phyloP scores from a whole-genome alignment of 2,329 filamentous ascomycete species.

The Karstenula rhodostoma region DNA sequence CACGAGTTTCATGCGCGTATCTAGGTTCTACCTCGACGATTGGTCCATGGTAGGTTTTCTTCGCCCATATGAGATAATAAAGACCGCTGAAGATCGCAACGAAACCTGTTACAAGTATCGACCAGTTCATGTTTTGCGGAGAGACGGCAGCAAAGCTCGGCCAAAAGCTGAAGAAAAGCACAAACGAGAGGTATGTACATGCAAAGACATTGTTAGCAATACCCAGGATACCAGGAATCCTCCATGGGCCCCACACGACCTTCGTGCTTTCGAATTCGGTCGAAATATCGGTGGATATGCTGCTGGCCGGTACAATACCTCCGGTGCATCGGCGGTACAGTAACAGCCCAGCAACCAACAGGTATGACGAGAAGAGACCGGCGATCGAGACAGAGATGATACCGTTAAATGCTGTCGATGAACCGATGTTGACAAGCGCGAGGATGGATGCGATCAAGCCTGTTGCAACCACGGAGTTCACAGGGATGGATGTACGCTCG shows the following conservation, averaged over 20 bases:
- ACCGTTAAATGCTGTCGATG: slow-evolving; percentile 35
- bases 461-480: slow-evolving; percentile 38
- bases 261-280: slow-evolving; percentile 19
- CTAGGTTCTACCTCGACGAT: slow-evolving; percentile 29
- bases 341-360: slow-evolving; percentile 30
- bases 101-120: slow-evolving; percentile 29
- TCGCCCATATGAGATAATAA: slow-evolving; percentile 36
- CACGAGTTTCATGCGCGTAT: slow-evolving; percentile 1
- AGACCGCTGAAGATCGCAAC: slow-evolving; percentile 28
- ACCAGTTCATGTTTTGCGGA: slow-evolving; percentile 40
- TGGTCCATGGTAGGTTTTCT: slow-evolving; percentile 36
- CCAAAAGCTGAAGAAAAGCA: slow-evolving; percentile 44
- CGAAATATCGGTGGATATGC: slow-evolving; percentile 7
- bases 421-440: slow-evolving; percentile 59
- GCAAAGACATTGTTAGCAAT: slow-evolving; percentile 35
- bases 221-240: slow-evolving; percentile 26
- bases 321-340: slow-evolving; percentile 38
- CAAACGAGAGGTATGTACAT: slow-evolving; percentile 31
- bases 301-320: slow-evolving; percentile 22
- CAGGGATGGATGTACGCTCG: slow-evolving; percentile 40
- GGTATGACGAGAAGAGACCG: slow-evolving; percentile 37
- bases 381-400: slow-evolving; percentile 40
- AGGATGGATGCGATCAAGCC: slow-evolving; percentile 53
- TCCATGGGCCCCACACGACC: slow-evolving; percentile 36
- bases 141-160: slow-evolving; percentile 27